Base-by-base conservation (phyloP, 1,139 yeast genomes). In the Saccharomyces uvarum region DNA sequence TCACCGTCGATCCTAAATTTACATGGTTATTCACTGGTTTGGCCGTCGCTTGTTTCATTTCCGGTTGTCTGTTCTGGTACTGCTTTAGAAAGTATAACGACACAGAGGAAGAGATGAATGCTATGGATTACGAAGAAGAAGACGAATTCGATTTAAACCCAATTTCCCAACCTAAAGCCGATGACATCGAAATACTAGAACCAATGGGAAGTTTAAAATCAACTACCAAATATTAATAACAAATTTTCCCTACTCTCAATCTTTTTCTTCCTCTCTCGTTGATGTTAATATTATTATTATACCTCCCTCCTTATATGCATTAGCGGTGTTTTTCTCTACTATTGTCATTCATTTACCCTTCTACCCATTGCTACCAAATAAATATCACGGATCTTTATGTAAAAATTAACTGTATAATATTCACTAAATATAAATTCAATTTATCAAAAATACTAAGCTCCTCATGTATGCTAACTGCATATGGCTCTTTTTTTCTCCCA, bases 21-120 rank as follows among this genome's bases (percentile, higher is more conserved):
- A 80, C 80, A 49, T 83, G 88, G 87, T 75, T 79, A 64, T 86
- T 81, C 71, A 74, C 81, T 50, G 86, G 86, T 56, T 75, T 86
- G 61, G 84, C 83, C 13, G 72, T 77, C 50, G 75, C 86, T 21
- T 77, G 86, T 63, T 73, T 81, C 66, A 64, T 82, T 59, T 82
- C 85, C 29, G 91, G 90, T 47, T 60, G 75, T 56, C 56, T 76
- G 44, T 86, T 86, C 81, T 85, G 86, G 86, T 51, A 81, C 62
- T 63, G 74, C 55, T 86, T 82, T 81, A 70, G 73, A 49, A 76
- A 75, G 59, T 81, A 79, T 70, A 84, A 85, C 68, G 70, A 72
- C 44, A 73, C 72, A 57, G 89, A 84, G 71, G 88, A 83, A 58
- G 81, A 76, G 59, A 76, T 81, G 73, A 84, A 84, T 70, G 74